A percentile compares a stretch with the other conserved stretches of the same genome.
Conservation (phyloP, 139 green algal genomes). For the Asterochloris erici region DNA sequence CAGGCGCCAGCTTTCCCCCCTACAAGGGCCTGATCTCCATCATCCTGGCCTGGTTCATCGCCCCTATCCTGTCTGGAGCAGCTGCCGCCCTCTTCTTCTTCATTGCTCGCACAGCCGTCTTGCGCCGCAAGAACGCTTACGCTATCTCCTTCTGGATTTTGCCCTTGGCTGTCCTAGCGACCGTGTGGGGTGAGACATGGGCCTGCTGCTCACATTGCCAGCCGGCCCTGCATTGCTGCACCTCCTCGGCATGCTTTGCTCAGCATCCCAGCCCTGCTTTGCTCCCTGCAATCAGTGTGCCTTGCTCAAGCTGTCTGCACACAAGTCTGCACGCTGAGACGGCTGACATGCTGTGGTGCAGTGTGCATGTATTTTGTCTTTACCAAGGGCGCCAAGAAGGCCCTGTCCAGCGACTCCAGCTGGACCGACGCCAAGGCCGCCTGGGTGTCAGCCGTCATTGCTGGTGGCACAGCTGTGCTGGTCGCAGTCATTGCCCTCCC, state of each 20-base stretch:
- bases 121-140: conserved; percentile 41
- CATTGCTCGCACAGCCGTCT: conserved; percentile 25
- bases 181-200: conserved; percentile 13
- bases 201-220: no score
- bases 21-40: conserved; percentile 39
- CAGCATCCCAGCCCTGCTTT: no score
- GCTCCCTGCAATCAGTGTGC: no score
- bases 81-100: conserved; percentile 37
- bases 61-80: conserved; percentile 46
- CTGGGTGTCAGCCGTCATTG: conserved; percentile 34
- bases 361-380: conserved; percentile 47
- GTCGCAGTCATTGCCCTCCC: conserved; percentile 28
- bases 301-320: no score
- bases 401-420: conserved; percentile 13
- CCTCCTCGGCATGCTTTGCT: no score
- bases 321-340: no score
- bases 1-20: conserved; percentile 29
- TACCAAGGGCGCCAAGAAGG: conserved; percentile 50
- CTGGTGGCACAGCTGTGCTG: conserved; percentile 20
- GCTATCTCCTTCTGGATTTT: conserved; percentile 42
- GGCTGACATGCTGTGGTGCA: no score
- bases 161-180: conserved; percentile 39
- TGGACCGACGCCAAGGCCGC: conserved; percentile 29
- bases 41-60: conserved; percentile 61
- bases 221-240: no score